These are phyloP conservation scores for Syzygium aromaticum DNA, from an alignment of 345 rosid species.

Conservation along the genomic window DNA sequence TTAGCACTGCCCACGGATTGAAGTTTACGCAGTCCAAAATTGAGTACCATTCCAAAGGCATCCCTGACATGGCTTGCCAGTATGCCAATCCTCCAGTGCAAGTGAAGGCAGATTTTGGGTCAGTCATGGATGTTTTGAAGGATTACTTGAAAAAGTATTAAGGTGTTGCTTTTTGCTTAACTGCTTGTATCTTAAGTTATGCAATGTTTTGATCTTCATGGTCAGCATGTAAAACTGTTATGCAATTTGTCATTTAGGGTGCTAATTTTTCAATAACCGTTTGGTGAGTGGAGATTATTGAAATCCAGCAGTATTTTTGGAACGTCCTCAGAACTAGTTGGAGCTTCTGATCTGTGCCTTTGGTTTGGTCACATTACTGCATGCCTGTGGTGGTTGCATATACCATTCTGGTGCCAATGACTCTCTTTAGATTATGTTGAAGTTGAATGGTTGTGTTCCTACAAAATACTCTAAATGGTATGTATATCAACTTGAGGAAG, in stretches of 20 bases:
- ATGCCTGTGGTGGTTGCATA: neutral
- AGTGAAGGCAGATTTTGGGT: conserved; percentile 76
- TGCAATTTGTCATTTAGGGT: neutral
- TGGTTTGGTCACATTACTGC: neutral
- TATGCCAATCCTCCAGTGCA: conserved; percentile 70
- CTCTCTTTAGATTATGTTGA: neutral
- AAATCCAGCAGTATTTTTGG: neutral
- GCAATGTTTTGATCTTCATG: neutral
- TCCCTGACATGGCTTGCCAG: conserved; percentile 71
- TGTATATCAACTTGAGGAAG: neutral
- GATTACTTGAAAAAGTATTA: conserved; percentile 32
- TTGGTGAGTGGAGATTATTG: neutral
- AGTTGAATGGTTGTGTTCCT: neutral
- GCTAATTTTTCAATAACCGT: neutral
- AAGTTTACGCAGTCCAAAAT: conserved; percentile 80
- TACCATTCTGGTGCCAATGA: neutral
- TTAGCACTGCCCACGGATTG: conserved; percentile 92
- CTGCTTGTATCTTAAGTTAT: neutral
- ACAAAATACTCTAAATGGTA: neutral
- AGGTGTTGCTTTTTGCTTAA: neutral
- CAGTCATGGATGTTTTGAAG: conserved; percentile 82
- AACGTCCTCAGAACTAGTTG: neutral
- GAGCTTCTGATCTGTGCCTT: neutral
- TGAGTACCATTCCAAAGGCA: conserved; percentile 69
- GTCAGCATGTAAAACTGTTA: neutral